Evolutionary conservation across 176 grass and related monocot species (phyloP), one percentile per base, ranked within the genome.

Genomic region (Zizania latifolia): DNA sequence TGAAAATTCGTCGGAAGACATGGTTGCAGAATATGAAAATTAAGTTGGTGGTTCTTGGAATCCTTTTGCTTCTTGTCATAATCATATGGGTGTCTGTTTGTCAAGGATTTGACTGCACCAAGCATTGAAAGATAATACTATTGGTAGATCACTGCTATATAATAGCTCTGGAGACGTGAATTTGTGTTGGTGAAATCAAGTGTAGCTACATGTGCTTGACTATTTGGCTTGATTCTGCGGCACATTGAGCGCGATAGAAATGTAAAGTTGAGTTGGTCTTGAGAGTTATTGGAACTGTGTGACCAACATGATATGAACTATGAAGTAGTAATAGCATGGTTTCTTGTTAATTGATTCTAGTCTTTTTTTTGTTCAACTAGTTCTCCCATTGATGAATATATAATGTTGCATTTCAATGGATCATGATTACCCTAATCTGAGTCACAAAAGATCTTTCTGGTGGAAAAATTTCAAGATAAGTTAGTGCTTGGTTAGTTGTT

Each of bases 21-120:
- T 97, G 94, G 94, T 78, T 91, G 46, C 90, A 93, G 59, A 91
- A 91, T 81, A 97, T 89, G 94, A 97, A 97, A 58, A 87, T 97
- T 39, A 97, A 97, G 64, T 78, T 97, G 74, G 88, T 83, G 40
- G 70, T 93, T 82, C 90, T 97, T 16, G 88, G 56, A 38, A 91
- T 93, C 74, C 83, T 97, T 75, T 78, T 97, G 70, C 76, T 97
- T 63, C 82, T 97, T 86, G 94, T 89, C 22, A 61, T 93, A 31
- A 89, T 97, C 15, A 75, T 97, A 19, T 97, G 94, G 94, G 80
- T 91, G 28, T 97, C 94, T 41, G 84, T 97, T 57, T 97, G 94
- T 77, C 90, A 89, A 59, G 94, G 94, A 38, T 91, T 97, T 78
- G 83, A 93, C 84, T 97, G 93, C 86, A 93, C 81, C 26, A 97